These are phyloP conservation scores for Ettlia oleoabundans DNA, from an alignment of 139 green algal species.

Conservation along the genomic window DNA sequence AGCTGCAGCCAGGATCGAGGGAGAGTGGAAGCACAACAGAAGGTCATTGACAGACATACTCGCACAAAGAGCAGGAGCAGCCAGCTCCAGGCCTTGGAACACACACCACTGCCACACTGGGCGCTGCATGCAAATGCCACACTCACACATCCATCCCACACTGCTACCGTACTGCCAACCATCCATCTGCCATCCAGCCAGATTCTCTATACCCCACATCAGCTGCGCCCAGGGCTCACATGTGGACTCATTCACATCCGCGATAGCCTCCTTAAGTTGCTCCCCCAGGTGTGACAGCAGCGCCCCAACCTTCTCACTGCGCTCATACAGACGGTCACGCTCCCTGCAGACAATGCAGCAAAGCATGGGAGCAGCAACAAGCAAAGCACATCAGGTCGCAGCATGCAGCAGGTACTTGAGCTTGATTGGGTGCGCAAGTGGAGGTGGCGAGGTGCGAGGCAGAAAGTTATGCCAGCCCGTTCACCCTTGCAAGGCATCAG, in stretches of 20 bases:
- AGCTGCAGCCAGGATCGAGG: slow-evolving; percentile 20
- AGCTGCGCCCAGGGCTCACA: no score
- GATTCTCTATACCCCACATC: no score
- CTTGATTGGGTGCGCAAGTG: no score
- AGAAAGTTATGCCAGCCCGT: no score
- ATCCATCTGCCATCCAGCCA: neutral
- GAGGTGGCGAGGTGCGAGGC: no score
- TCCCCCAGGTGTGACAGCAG: slow-evolving; percentile 60
- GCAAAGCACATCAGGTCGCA: neutral
- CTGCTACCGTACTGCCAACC: neutral
- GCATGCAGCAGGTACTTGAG: no score
- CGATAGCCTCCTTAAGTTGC: slow-evolving; percentile 58
- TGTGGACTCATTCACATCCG: slow-evolving; percentile 43
- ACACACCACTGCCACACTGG: no score
- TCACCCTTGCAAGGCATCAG: no score
- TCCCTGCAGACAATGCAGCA: slow-evolving; percentile 48
- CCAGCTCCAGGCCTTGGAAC: neutral
- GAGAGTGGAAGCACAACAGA: no score
- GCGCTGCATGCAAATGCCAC: slow-evolving; percentile 2
- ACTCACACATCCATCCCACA: neutral
- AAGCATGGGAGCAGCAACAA: neutral
- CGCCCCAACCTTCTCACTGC: slow-evolving; percentile 49
- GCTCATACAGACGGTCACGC: slow-evolving; percentile 72
- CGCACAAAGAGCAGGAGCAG: no score
- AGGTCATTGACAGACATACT: no score